Evolutionary conservation across 495 filamentous ascomycete genomes (phyloP).

Genomic region (Talaromyces thailandensis): DNA sequence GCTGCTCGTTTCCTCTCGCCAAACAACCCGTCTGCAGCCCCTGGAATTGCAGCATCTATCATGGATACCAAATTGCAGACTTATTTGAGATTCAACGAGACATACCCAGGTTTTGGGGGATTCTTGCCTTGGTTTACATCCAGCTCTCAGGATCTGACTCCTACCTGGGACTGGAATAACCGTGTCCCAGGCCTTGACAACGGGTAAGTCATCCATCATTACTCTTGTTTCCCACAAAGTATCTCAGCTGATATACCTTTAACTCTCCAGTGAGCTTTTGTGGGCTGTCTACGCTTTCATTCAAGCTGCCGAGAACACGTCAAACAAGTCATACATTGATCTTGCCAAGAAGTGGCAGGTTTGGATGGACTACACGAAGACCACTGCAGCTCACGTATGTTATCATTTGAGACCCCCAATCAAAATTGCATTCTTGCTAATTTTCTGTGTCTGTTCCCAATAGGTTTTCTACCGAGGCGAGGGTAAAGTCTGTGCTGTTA

Average conservation of each 20-base stretch:
- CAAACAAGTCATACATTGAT: slow-evolving; percentile 10
- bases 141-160: slow-evolving; percentile 14
- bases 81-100: slow-evolving; percentile 26
- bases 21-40: slow-evolving; percentile 13
- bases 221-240: not conserved
- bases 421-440: not conserved
- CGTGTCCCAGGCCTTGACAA: slow-evolving; percentile 25
- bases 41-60: slow-evolving; percentile 17
- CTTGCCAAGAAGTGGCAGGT: slow-evolving; percentile 21
- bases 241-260: not conserved
- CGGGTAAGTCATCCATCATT: slow-evolving; percentile 13
- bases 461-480: slow-evolving; percentile 21
- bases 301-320: slow-evolving; percentile 15
- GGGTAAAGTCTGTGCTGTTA: slow-evolving; percentile 21
- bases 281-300: slow-evolving; percentile 28
- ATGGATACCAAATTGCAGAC: slow-evolving; percentile 23
- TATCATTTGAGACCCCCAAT: not conserved
- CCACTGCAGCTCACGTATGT: slow-evolving; percentile 16
- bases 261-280: slow-evolving; percentile 15
- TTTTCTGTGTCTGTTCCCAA: not conserved
- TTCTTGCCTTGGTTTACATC: slow-evolving; percentile 24
- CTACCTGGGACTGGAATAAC: slow-evolving; percentile 23
- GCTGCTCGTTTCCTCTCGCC: slow-evolving; percentile 22
- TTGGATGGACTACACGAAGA: slow-evolving; percentile 29
- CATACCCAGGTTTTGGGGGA: slow-evolving; percentile 25